Base-by-base conservation (phyloP, 371 early-diverging fungal genomes). In the Smittium mucronatum region DNA sequence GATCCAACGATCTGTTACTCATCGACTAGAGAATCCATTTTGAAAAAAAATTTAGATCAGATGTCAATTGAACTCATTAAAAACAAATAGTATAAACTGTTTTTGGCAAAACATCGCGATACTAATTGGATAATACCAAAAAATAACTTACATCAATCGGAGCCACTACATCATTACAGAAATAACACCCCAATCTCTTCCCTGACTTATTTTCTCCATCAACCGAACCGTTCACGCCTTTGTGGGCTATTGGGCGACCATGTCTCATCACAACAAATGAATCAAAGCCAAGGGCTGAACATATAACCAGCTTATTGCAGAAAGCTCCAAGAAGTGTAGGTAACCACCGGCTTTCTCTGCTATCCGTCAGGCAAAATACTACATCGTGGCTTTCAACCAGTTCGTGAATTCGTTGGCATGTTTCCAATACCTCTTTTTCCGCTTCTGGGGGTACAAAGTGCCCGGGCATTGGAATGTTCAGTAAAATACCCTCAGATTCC, bases 181-280 rank as follows among this genome's bases (percentile, higher is more conserved):
- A 97, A 77, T 97, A 97, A 74, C 98, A 97, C 5, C 95, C 95
- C 30, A 94, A 76, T 2, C 74, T 64, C 0, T 68, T 34, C 57
- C 32, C 29, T 26, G 36, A 26, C 2, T 15, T 32, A 16, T 31
- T 57, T 34, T 25, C 70, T 47, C 69, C 30, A 32, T 47, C 36
- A 17, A 58, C 34, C 5, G 11, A 11, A 21, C 5, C 21, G 2
- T 58, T 72, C 66, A 73, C 70, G 33, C 63, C 72, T 31, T 74
- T 36, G 17, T 58, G 11, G 0, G 47, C 34, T 21, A 60, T 2
- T 31, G 59, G 74, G 47, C 88, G 76, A 11, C 97, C 97, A 77
- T 97, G 97, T 25, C 98, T 81, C 95, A 97, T 93, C 34, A 94
- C 97, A n/a, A 96, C 80, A 75, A 86, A 97, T 2, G 92, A 89